Evolutionary conservation across 257 asterid genomes (phyloP).

Genomic region (Lithospermum erythrorhizon): DNA sequence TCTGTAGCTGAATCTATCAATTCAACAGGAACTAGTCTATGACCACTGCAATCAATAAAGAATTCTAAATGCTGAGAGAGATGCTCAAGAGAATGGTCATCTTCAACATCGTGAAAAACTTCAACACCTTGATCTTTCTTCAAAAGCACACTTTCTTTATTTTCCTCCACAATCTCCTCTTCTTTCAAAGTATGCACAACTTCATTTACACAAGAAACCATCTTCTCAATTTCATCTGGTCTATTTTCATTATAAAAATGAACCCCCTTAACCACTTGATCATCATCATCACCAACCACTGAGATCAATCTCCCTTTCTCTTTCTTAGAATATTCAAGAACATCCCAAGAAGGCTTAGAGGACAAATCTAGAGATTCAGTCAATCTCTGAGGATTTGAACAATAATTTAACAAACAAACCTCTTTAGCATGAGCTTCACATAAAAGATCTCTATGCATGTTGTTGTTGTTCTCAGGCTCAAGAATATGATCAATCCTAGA

Average conservation of each 20-base stretch:
- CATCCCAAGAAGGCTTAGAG: conserved; percentile 67
- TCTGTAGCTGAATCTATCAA: conserved; percentile 44
- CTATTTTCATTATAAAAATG: conserved; percentile 4
- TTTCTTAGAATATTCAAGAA: conserved; percentile 30
- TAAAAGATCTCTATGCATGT: conserved; percentile 44
- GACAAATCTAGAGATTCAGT: conserved; percentile 53
- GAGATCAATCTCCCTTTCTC: conserved; percentile 15
- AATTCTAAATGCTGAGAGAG: conserved; percentile 72
- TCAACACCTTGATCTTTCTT: conserved; percentile 46
- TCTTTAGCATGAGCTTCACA: conserved; percentile 67
- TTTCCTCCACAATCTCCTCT: conserved; percentile 17
- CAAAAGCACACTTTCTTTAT: conserved; percentile 12
- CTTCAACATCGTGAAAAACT: conserved; percentile 23
- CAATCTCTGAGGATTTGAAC: conserved; percentile 52
- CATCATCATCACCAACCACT: conserved; percentile 12
- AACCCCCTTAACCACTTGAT: conserved; percentile 10
- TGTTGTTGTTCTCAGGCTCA: conserved; percentile 32
- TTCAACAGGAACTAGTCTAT: conserved; percentile 57
- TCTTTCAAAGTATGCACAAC: conserved; percentile 1
- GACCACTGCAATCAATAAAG: conserved; percentile 54
- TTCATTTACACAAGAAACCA: conserved; percentile 14
- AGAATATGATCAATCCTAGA: conserved; percentile 61
- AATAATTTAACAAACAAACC: conserved; percentile 55
- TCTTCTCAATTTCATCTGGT: conserved; percentile 14
- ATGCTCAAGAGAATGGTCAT: conserved; percentile 24